Conservation (phyloP, 345 rosid genomes). For the Cardamine chenopodiifolia region DNA sequence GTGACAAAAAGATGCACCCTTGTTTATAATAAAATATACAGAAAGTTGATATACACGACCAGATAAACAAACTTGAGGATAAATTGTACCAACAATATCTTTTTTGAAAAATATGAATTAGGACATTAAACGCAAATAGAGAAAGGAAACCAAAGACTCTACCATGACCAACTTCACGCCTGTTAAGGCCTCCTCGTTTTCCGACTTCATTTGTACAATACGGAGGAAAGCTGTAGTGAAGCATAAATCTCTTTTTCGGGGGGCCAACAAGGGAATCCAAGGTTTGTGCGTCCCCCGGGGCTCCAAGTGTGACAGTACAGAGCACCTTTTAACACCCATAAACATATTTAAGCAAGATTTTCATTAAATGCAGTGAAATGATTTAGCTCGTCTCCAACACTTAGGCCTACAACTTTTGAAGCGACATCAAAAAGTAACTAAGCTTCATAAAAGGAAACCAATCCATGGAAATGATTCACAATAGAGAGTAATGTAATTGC, state of each 20-base stretch:
- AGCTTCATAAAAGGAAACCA: slow-evolving; percentile 5
- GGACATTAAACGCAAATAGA: not conserved
- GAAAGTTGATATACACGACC: slow-evolving; percentile 6
- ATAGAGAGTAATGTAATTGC: not conserved
- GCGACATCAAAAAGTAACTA: not conserved
- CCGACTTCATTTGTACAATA: slow-evolving; percentile 93
- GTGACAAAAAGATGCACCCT: slow-evolving; percentile 1
- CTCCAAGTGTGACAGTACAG: slow-evolving; percentile 91
- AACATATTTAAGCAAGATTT: slow-evolving; percentile 19
- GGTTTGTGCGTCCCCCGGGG: slow-evolving; percentile 89
- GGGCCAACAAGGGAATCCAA: slow-evolving; percentile 88
- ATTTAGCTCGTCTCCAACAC: slow-evolving; percentile 12
- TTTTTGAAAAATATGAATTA: not conserved
- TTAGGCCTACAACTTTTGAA: slow-evolving; percentile 15
- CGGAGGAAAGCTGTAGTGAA: slow-evolving; percentile 98
- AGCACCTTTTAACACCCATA: slow-evolving; percentile 65
- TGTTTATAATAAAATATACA: not conserved
- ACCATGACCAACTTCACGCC: slow-evolving; percentile 99
- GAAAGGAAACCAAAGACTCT: slow-evolving; percentile 30
- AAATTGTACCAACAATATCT: not conserved
- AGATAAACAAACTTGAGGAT: not conserved
- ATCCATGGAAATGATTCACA: not conserved
- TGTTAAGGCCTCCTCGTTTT: slow-evolving; percentile 86
- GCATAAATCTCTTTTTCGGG: slow-evolving; percentile 92
- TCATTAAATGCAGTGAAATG: slow-evolving; percentile 3